Base-by-base conservation (phyloP, 805 yeast species). In the Candida corydali region DNA sequence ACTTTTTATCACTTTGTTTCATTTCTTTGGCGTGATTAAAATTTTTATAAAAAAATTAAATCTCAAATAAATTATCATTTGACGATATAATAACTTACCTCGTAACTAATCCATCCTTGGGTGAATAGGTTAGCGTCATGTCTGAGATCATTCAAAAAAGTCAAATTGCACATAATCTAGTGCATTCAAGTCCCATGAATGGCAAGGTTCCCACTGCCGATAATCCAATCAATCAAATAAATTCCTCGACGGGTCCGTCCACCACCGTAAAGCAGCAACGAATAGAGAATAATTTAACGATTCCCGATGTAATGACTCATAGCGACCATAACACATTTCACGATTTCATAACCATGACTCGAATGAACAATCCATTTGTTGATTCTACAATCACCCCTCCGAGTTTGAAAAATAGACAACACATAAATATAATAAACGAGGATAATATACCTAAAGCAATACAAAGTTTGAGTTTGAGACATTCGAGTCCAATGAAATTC, bases 371-470 rank as follows among this genome's bases (percentile, higher is more conserved):
- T 25, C 35, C 35, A 25, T 32, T 32, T 25, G 16, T 32, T 14
- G 35, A 32, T 25, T 24, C 26, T 11, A 24, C 26, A 4, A 24
- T 24, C 5, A 7, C 26, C n/a, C 8, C 8, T 4, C 5, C n/a
- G n/a, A 6, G 5, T 24, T 24, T 9, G 9, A 20, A 20, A 29
- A 20, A 15, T 22, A 15, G 5, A 8, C 39, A 19, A 10, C 28
- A 18, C 17, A 38, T 38, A 3, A 28, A 28, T 3, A 38, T 38
- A 4, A 29, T 38, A 3, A 38, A 38, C 14, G 37, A 38, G 14
- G n/a, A 28, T 32, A 8, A 14, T 16, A 11, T 34, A 27, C 30
- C 37, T 4, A 27, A 17, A 23, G 27, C 15, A 8, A 4, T 26
- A 14, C 14, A 14, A 9, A 22, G 26, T 15, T 20, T 27, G 8